Conservation (phyloP, 306 rosid genomes). For the Macrotyloma uniflorum region DNA sequence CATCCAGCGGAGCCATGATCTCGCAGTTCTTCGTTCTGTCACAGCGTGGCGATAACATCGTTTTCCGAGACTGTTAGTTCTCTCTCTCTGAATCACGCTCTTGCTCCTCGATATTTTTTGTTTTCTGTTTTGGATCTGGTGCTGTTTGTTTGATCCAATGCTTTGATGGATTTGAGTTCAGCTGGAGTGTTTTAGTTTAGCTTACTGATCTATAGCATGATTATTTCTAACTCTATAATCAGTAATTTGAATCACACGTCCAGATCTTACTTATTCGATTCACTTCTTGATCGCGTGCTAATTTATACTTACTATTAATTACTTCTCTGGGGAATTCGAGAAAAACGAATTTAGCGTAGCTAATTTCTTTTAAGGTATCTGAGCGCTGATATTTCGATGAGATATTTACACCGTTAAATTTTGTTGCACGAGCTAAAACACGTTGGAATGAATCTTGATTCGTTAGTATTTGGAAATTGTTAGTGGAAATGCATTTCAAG, state of each 20-base stretch:
- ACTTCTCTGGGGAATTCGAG: background rate
- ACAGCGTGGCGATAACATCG: conserved; percentile 60
- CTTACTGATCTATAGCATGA: conserved; percentile 4
- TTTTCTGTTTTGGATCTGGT: conserved; percentile 40
- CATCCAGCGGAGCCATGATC: conserved; percentile 43
- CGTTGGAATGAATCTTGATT: background rate
- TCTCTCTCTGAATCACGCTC: conserved; percentile 28
- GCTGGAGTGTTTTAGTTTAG: conserved; percentile 10
- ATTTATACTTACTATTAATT: background rate
- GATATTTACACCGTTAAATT: background rate
- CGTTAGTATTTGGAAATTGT: background rate
- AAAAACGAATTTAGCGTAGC: background rate
- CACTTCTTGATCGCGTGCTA: background rate
- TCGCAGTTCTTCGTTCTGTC: conserved; percentile 58
- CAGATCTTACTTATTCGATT: conserved; percentile 38
- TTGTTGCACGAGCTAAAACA: conserved; percentile 15
- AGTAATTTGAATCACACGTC: conserved; percentile 23
- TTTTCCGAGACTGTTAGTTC: conserved; percentile 53
- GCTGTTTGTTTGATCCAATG: conserved; percentile 32
- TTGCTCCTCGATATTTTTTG: background rate
- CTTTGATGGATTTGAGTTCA: background rate
- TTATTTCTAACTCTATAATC: conserved; percentile 16
- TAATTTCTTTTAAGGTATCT: background rate
- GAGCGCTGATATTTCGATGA: background rate
- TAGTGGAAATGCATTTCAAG: conserved; percentile 1